A percentile compares a stretch with the other conserved stretches of the same genome.
Evolutionary conservation across 495 filamentous ascomycete species (phyloP).

Genomic region (Xylaria scruposa): DNA sequence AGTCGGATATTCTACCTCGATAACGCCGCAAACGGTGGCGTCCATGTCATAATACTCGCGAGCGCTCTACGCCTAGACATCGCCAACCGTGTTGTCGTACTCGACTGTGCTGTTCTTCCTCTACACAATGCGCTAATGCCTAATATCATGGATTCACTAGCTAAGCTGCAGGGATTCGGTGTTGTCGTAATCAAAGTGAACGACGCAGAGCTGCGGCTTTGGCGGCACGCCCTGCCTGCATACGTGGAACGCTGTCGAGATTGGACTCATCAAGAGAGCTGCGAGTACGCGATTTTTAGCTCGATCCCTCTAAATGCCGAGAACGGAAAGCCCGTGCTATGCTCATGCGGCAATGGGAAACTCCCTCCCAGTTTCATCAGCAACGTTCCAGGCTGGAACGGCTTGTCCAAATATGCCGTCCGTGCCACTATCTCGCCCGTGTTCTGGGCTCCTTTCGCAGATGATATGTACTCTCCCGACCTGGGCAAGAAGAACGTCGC

Average conservation of each 20-base stretch:
- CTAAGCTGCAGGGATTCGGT: conserved; percentile 36
- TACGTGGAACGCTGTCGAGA: conserved; percentile 60
- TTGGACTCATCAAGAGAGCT: conserved; percentile 53
- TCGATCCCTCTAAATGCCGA: conserved; percentile 41
- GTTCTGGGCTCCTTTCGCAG: conserved; percentile 43
- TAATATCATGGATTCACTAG: conserved; percentile 21
- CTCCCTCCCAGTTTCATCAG: conserved; percentile 39
- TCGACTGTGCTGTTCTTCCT: conserved; percentile 56
- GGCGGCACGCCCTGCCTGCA: conserved; percentile 55
- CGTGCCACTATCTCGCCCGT: conserved; percentile 43
- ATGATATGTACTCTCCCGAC: conserved; percentile 25
- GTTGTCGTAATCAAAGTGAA: conserved; percentile 40
- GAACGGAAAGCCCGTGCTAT: conserved; percentile 30
- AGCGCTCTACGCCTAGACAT: conserved; percentile 48
- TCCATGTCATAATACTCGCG: conserved; percentile 37
- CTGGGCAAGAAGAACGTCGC: neutral
- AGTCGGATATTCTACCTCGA: neutral
- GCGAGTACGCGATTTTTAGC: conserved; percentile 49
- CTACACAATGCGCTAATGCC: neutral
- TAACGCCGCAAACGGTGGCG: conserved; percentile 41
- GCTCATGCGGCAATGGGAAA: conserved; percentile 47
- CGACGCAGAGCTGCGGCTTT: conserved; percentile 52
- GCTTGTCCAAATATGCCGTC: conserved; percentile 36
- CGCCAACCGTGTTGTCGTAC: conserved; percentile 46
- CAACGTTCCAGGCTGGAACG: conserved; percentile 35